Conservation (phyloP, 192 early-diverging fungal species). For the Entomortierella chlamydospora region DNA sequence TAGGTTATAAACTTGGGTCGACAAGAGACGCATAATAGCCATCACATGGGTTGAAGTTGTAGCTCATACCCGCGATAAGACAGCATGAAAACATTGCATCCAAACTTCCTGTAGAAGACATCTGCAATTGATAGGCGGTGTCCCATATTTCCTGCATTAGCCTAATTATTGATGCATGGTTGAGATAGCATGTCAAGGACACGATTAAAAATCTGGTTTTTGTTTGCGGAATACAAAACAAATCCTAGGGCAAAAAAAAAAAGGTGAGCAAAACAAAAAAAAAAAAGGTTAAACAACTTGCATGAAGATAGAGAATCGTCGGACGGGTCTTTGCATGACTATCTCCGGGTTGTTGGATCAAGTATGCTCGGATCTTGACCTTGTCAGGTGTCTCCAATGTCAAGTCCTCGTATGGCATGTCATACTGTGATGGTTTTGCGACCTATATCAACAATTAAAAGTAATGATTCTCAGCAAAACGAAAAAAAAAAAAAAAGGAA, state of each 20-base stretch:
- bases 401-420: conserved; percentile 72
- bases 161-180: conserved; percentile 52
- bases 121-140: conserved; percentile 94
- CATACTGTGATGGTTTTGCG: conserved; percentile 75
- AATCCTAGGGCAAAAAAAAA: too few relatives aligned
- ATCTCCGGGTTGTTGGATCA: conserved; percentile 73
- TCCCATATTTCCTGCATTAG: conserved; percentile 99
- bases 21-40: too few relatives aligned
- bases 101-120: conserved; percentile 70
- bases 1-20: too few relatives aligned
- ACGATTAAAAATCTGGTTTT: too few relatives aligned
- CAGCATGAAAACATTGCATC: conserved; percentile 94
- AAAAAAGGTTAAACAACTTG: conserved; percentile 41
- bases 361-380: conserved; percentile 81
- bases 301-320: conserved; percentile 92
- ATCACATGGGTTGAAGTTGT: too few relatives aligned
- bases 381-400: conserved; percentile 83
- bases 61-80: conserved; percentile 91
- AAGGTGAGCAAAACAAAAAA: background rate
- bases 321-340: conserved; percentile 66
- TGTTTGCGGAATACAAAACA: too few relatives aligned
- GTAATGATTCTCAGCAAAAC: too few relatives aligned
- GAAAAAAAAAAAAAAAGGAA: too few relatives aligned
- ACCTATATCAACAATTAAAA: conserved; percentile 68
- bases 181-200: background rate